Conservation (phyloP, 768 basidiomycete genomes). For the Mycena alexandri region DNA sequence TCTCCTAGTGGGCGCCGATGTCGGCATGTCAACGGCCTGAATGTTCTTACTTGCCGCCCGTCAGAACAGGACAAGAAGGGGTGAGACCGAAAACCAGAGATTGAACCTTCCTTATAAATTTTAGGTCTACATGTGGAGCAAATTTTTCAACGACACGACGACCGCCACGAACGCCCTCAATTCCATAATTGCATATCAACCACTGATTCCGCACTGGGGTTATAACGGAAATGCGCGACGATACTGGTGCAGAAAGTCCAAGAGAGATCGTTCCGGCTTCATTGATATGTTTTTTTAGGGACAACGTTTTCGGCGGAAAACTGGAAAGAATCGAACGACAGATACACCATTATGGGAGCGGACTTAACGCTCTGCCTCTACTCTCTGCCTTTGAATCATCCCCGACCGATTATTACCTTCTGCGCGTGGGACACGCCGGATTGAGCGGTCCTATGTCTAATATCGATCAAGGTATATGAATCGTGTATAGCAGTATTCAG, state of each 20-base stretch:
- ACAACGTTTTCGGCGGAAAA: slow-evolving; percentile 69
- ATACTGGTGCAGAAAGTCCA: slow-evolving; percentile 58
- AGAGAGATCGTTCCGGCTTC: slow-evolving; percentile 5
- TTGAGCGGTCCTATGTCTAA: slow-evolving; percentile 66
- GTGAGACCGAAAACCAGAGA: slow-evolving; percentile 40
- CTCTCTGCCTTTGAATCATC: slow-evolving; percentile 61
- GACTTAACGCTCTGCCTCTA: slow-evolving; percentile 66
- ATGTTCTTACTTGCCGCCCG: neutral
- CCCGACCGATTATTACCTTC: slow-evolving; percentile 64
- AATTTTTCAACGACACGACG: slow-evolving; percentile 64
- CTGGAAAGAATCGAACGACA: slow-evolving; percentile 67
- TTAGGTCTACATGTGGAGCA: slow-evolving; percentile 61
- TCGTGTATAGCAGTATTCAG: too few species aligned
- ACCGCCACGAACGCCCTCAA: slow-evolving; percentile 67
- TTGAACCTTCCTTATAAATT: neutral
- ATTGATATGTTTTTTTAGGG: slow-evolving; percentile 50
- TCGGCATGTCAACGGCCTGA: too few species aligned
- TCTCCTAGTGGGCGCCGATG: neutral
- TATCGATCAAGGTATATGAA: slow-evolving; percentile 56
- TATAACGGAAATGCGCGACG: slow-evolving; percentile 71
- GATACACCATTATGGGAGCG: slow-evolving; percentile 71
- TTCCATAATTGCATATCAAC: slow-evolving; percentile 69
- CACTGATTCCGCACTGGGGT: slow-evolving; percentile 70
- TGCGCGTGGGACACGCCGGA: slow-evolving; percentile 66
- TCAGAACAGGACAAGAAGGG: slow-evolving; percentile 65